These are phyloP conservation scores for Ciborinia camelliae DNA, from an alignment of 2,329 filamentous ascomycete species.

Conservation along the genomic window DNA sequence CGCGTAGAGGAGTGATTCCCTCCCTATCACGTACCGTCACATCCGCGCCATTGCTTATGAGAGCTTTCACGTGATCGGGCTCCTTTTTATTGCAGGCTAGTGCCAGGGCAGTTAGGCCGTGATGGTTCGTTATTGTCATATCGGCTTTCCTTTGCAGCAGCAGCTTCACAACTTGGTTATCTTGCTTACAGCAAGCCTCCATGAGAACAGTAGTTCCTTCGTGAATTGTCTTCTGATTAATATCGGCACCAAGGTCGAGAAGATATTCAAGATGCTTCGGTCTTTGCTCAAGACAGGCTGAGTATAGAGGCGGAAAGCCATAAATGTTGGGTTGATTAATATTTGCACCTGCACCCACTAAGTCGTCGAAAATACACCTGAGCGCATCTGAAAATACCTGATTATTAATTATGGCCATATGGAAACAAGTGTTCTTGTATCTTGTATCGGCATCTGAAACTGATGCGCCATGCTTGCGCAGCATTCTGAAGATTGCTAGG, in stretches of 20 bases:
- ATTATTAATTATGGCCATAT: neutral
- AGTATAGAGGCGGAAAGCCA: neutral
- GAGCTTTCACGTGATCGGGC: neutral
- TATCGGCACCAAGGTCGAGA: neutral
- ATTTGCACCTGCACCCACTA: neutral
- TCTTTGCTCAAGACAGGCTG: neutral
- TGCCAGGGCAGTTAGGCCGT: neutral
- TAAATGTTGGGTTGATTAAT: neutral
- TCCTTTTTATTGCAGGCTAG: accelerated
- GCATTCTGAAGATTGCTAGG: neutral
- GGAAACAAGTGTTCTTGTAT: neutral
- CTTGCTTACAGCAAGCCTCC: neutral
- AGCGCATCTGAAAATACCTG: neutral
- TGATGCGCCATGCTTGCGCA: too few species aligned
- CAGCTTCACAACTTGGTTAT: neutral
- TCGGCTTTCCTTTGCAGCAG: neutral
- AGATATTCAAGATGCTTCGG: neutral
- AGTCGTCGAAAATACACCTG: too few species aligned
- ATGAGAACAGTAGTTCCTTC: neutral
- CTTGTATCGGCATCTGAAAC: neutral
- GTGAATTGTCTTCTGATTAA: neutral
- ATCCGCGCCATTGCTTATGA: neutral
- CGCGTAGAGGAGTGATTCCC: neutral
- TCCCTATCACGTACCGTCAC: neutral
- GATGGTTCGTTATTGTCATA: neutral